phyloP scores from a whole-genome alignment of 345 rosid species.

The Cardiospermum halicacabum region DNA sequence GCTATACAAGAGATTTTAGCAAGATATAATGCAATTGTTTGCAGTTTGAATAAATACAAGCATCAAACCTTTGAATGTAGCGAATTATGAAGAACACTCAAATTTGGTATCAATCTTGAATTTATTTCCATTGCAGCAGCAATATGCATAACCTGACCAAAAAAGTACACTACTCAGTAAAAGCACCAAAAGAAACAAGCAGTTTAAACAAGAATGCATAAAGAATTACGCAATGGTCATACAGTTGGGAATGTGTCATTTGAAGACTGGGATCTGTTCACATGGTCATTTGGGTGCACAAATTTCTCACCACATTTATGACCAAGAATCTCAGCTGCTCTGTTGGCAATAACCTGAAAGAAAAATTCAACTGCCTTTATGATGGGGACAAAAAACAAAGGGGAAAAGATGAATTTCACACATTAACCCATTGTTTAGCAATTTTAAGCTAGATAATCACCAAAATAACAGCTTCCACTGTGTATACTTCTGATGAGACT shows the following conservation, averaged over 20 bases:
- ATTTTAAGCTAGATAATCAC: not conserved
- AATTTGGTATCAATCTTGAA: constrained; percentile 72
- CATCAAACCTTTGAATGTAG: constrained; percentile 65
- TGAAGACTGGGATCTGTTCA: constrained; percentile 92
- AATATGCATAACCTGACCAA: constrained; percentile 87
- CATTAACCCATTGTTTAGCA: constrained; percentile 2
- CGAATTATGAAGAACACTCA: constrained; percentile 66
- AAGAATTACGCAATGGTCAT: constrained; percentile 7
- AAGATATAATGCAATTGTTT: not conserved
- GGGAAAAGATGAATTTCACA: not conserved
- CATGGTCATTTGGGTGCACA: constrained; percentile 99
- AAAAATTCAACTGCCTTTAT: not conserved
- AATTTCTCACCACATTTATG: constrained; percentile 73
- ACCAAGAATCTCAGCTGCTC: constrained; percentile 98
- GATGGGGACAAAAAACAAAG: too few relatives aligned
- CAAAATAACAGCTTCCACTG: not conserved
- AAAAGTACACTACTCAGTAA: constrained; percentile 7
- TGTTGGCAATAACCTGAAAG: constrained; percentile 85
- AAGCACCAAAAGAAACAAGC: not conserved
- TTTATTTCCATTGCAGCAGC: constrained; percentile 91
- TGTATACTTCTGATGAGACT: not conserved
- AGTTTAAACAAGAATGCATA: not conserved
- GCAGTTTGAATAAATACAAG: constrained; percentile 2
- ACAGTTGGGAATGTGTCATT: constrained; percentile 97
- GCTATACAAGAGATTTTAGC: constrained; percentile 10